Evolutionary conservation across 225 moss, liverwort and hornwort species (phyloP), one percentile per base, ranked within the genome.

Genomic region (Polytrichum commune): DNA sequence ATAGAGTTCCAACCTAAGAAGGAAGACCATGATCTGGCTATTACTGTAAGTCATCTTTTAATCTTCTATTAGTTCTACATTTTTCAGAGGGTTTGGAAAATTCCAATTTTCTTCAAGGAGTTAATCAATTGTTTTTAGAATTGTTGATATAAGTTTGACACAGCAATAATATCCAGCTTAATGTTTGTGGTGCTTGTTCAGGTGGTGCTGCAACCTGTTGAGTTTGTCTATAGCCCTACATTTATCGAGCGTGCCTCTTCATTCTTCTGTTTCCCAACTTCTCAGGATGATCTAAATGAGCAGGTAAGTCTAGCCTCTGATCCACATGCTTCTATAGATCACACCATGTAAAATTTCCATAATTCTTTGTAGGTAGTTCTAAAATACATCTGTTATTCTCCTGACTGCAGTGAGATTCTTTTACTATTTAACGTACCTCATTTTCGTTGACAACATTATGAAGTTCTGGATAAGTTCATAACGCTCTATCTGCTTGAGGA

Each of bases 141-240:
- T 61, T 55, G 70, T 24, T 67, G 54, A 53, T 67, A 33, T 55
- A 29, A 56, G 56, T 53, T 73, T 58, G 8, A 10, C 62, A 60
- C 74, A 53, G 28, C 60, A 72, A 57, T 67, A 70, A 64, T 20
- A 27, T 56, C 62, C 58, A 20, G 27, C 61, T 82, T 62, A 69
- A 68, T 35, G 32, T 71, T 66, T 26, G 53, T 67, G 73, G 35
- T 68, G 68, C 54, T 78, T 63, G 57, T 67, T 70, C 84, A 96
- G 95, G 86, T 96, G 69, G 82, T 84, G 16, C 57, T 96, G 73
- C 93, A 93, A 83, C 92, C 96, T 74, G 35, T 96, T 78, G 91
- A 96, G 76, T 89, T 96, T 79, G 93, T 93, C 29, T 93, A 92
- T 65, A 93, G 92, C 82, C 89, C 90, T 69, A 71, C 81, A 25